Evolutionary conservation across 441 rosid species (phyloP).

Genomic region (Eugenia klotzschiana): DNA sequence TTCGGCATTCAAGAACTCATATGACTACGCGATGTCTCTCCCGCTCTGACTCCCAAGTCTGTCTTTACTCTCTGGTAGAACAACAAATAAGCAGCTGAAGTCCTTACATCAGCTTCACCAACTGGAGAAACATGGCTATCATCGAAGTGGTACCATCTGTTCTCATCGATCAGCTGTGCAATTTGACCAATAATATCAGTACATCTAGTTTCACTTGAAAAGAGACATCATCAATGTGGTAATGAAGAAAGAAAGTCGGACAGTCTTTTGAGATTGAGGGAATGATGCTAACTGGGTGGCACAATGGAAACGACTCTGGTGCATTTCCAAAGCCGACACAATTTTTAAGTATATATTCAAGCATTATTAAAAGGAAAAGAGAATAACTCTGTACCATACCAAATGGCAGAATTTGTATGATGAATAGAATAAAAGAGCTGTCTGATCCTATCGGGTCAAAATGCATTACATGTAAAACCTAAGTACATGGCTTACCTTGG

Average conservation of each 20-base stretch:
- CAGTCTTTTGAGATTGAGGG: background rate
- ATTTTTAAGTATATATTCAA: background rate
- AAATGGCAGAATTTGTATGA: background rate
- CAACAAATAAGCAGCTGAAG: constrained; percentile 75
- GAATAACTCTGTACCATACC: background rate
- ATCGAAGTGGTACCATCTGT: constrained; percentile 85
- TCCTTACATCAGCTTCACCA: constrained; percentile 57
- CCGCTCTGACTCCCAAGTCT: constrained; percentile 12
- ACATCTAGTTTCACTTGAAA: background rate
- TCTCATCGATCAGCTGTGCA: constrained; percentile 70
- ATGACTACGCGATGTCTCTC: constrained; percentile 20
- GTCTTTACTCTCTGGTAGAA: constrained; percentile 58
- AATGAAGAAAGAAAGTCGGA: background rate
- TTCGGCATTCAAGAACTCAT: background rate
- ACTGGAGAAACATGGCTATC: constrained; percentile 61
- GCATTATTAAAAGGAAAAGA: background rate
- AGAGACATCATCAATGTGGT: background rate
- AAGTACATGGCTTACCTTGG: constrained; percentile 27
- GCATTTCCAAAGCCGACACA: background rate
- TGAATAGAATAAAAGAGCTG: background rate
- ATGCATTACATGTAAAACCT: background rate
- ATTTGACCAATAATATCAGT: background rate
- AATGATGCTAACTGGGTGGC: background rate
- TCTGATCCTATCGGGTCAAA: background rate
- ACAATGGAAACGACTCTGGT: background rate